Evolutionary conservation across 1,139 yeast species (phyloP).

Genomic region (Lipomyces yarrowii): DNA sequence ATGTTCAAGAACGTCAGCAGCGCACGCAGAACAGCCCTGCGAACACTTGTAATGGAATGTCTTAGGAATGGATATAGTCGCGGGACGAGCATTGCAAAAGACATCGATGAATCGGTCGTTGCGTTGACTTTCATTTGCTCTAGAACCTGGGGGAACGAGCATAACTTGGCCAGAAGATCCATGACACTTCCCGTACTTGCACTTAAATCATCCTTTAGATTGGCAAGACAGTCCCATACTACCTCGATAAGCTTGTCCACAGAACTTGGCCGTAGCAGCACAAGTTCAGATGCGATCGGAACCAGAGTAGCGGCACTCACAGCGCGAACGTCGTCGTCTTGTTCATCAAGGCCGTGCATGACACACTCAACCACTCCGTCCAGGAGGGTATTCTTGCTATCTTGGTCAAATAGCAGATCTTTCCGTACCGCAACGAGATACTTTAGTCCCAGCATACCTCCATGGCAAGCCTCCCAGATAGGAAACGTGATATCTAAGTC

Average conservation of each 20-base stretch:
- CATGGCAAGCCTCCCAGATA: slow-evolving; percentile 97
- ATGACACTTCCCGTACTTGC: slow-evolving; percentile 96
- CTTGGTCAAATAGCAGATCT: slow-evolving; percentile 64
- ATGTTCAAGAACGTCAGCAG: slow-evolving; percentile 74
- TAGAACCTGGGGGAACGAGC: slow-evolving; percentile 78
- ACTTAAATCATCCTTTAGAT: slow-evolving; percentile 84
- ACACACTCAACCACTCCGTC: slow-evolving; percentile 83
- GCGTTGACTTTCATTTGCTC: slow-evolving; percentile 69
- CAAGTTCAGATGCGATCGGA: slow-evolving; percentile 87
- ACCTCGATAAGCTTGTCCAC: slow-evolving; percentile 71
- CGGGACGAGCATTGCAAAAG: slow-evolving; percentile 81
- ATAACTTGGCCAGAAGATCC: slow-evolving; percentile 88
- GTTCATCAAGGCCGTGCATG: slow-evolving; percentile 73
- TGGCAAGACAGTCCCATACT: slow-evolving; percentile 85
- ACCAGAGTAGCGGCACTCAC: slow-evolving; percentile 92
- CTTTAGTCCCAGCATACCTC: slow-evolving; percentile 92
- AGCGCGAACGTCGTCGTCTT: slow-evolving; percentile 95
- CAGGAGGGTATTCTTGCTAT: slow-evolving; percentile 51
- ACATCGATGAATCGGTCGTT: slow-evolving; percentile 45
- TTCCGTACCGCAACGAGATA: slow-evolving; percentile 91
- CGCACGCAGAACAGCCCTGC: slow-evolving; percentile 85
- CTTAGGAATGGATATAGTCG: slow-evolving; percentile 88
- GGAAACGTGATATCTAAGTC: slow-evolving; percentile 50
- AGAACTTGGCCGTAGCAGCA: slow-evolving; percentile 59
- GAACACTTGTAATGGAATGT: slow-evolving; percentile 89